phyloP scores from a whole-genome alignment of 805 yeast genomes.

The Tetrapisispora namnaoensis region DNA sequence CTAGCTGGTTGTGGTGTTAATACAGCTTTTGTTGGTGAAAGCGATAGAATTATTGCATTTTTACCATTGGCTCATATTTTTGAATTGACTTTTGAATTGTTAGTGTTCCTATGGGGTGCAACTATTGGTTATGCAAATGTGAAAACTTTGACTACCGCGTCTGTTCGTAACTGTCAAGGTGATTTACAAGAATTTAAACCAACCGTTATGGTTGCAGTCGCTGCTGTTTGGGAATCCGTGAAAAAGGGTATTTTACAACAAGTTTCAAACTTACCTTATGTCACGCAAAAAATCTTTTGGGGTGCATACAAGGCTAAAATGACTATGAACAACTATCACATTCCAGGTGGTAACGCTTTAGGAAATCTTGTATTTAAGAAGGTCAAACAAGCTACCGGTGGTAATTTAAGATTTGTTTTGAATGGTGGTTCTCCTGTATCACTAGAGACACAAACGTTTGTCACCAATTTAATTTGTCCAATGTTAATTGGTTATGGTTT shows the following conservation, averaged over 20 bases:
- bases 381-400: slow-evolving; percentile 93
- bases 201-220: slow-evolving; percentile 94
- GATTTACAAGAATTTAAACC: slow-evolving; percentile 85
- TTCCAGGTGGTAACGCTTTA: slow-evolving; percentile 60
- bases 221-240: slow-evolving; percentile 95
- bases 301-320: slow-evolving; percentile 67
- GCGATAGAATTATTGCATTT: slow-evolving; percentile 75
- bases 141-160: slow-evolving; percentile 75
- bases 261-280: slow-evolving; percentile 52
- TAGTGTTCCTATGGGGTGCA: slow-evolving; percentile 81
- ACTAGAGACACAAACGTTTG: slow-evolving; percentile 72
- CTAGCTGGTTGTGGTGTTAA: slow-evolving; percentile 68
- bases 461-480: slow-evolving; percentile 69
- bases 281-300: slow-evolving; percentile 83
- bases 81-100: slow-evolving; percentile 80
- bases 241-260: slow-evolving; percentile 84
- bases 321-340: slow-evolving; percentile 47
- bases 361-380: slow-evolving; percentile 75
- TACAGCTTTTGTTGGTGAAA: slow-evolving; percentile 44
- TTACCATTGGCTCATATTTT: slow-evolving; percentile 95
- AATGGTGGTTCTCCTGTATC: slow-evolving; percentile 94
- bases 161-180: slow-evolving; percentile 77
- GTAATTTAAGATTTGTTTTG: slow-evolving; percentile 57
- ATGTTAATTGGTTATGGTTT: slow-evolving; percentile 92
- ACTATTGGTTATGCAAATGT: slow-evolving; percentile 83